phyloP scores from a whole-genome alignment of 2,329 filamentous ascomycete species.

The Fusarium sp. region DNA sequence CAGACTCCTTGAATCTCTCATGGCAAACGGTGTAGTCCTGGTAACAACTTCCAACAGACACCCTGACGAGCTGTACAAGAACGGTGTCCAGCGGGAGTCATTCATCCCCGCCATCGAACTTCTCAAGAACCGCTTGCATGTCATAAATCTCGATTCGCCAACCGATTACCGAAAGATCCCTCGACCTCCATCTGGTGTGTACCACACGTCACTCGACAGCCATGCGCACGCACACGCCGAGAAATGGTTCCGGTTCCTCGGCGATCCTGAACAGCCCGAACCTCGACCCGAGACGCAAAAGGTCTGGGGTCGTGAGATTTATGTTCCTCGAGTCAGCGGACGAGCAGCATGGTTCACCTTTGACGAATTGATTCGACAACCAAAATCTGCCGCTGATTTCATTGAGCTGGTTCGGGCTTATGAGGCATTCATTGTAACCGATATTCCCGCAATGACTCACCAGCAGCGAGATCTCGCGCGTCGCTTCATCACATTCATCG shows the following conservation, averaged over 20 bases:
- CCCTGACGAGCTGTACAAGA: constrained; percentile 95
- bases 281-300: constrained; percentile 82
- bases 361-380: constrained; percentile 86
- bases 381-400: constrained; percentile 94
- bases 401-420: constrained; percentile 91
- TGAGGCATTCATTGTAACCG: constrained; percentile 90
- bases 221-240: constrained; percentile 84
- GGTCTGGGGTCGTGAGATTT: constrained; percentile 93
- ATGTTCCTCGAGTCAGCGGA: constrained; percentile 88
- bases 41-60: constrained; percentile 98
- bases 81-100: constrained; percentile 94
- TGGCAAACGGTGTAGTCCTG: constrained; percentile 96
- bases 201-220: constrained; percentile 86
- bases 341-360: constrained; percentile 92
- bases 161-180: constrained; percentile 99
- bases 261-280: constrained; percentile 79
- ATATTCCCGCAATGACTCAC: constrained; percentile 91
- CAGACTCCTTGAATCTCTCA: constrained; percentile 85
- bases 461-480: constrained; percentile 87
- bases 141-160: constrained; percentile 93
- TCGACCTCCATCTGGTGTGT: constrained; percentile 90
- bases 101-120: constrained; percentile 96
- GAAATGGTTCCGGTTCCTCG: constrained; percentile 95
- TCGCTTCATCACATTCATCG: constrained; percentile 96
- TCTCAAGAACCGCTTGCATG: constrained; percentile 82